A percentile compares a stretch with the other conserved stretches of the same genome.
These are phyloP conservation scores for Russula dissimulans DNA, from an alignment of 768 basidiomycete species.

Conservation along the genomic window DNA sequence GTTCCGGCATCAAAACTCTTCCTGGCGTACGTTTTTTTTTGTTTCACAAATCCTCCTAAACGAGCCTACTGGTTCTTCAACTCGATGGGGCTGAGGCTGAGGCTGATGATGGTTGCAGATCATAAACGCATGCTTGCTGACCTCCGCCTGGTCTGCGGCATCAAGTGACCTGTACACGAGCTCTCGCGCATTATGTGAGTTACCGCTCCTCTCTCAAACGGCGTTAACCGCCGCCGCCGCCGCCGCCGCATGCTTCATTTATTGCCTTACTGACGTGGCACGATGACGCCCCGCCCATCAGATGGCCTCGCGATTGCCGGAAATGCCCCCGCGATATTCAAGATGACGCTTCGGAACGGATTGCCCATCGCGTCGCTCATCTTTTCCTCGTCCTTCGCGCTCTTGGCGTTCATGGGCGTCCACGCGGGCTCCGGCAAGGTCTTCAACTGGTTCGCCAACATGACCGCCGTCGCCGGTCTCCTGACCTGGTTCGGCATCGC, in stretches of 20 bases:
- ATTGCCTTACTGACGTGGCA: not conserved
- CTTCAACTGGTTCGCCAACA: slow-evolving; percentile 69
- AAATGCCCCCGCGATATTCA: slow-evolving; percentile 78
- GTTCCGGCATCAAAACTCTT: slow-evolving; percentile 77
- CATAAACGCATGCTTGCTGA: slow-evolving; percentile 76
- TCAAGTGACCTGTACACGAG: slow-evolving; percentile 85
- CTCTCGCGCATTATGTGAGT: slow-evolving; percentile 75
- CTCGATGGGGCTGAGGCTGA: not conserved
- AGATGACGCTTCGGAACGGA: slow-evolving; percentile 57
- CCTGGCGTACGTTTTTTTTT: slow-evolving; percentile 54
- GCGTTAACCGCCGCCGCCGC: not conserved
- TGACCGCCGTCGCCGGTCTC: slow-evolving; percentile 38
- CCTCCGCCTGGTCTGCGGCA: slow-evolving; percentile 89
- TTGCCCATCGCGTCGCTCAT: slow-evolving; percentile 67
- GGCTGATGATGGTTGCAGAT: slow-evolving; percentile 33
- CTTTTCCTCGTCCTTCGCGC: slow-evolving; percentile 57
- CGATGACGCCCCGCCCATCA: slow-evolving; percentile 21
- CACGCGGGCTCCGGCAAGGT: slow-evolving; percentile 56
- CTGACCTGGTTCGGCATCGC: slow-evolving; percentile 44
- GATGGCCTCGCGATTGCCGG: slow-evolving; percentile 74
- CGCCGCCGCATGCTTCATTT: not conserved
- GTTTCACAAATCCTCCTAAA: not conserved
- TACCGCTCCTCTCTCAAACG: not conserved
- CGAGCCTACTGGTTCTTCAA: not conserved
- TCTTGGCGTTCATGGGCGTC: slow-evolving; percentile 78